Conservation (phyloP, 108 stramenopile species). For the Skeletonema marinoi region DNA sequence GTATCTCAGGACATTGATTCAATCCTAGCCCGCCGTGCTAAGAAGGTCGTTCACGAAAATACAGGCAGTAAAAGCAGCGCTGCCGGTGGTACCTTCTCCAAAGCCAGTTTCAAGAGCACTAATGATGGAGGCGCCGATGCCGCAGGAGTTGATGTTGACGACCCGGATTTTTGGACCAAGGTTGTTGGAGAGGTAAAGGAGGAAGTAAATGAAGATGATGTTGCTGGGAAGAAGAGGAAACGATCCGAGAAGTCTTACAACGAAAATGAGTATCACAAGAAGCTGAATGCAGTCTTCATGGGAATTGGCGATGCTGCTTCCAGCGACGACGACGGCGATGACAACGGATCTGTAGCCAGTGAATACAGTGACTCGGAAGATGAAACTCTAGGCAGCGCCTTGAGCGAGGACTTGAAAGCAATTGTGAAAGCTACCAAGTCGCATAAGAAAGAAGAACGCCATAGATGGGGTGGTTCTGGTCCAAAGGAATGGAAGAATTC, state of each 20-base stretch:
- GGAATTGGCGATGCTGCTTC: conserved; percentile 11
- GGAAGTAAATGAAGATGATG: conserved; percentile 43
- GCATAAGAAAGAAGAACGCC: conserved; percentile 41
- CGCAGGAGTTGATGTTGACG: conserved; percentile 64
- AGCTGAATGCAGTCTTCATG: conserved; percentile 34
- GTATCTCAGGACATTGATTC: conserved; percentile 86
- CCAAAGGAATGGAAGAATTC: conserved; percentile 59
- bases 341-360: conserved; percentile 36
- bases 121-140: conserved; percentile 36
- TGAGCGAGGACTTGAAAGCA: conserved; percentile 26
- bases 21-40: conserved; percentile 73
- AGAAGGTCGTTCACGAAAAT: conserved; percentile 82
- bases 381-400: conserved; percentile 35
- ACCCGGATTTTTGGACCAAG: conserved; percentile 96
- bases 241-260: conserved; percentile 64
- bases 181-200: conserved; percentile 77
- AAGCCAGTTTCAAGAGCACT: conserved; percentile 86
- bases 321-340: conserved; percentile 20
- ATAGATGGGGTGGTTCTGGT: conserved; percentile 46
- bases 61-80: conserved; percentile 73
- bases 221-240: conserved; percentile 47
- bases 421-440: conserved; percentile 31
- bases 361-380: conserved; percentile 37
- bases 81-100: conserved; percentile 91
- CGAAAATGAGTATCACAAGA: conserved; percentile 52